Evolutionary conservation across 108 stramenopile genomes (phyloP), one percentile per base, ranked within the genome.

Genomic region (Fragilaria radians): DNA sequence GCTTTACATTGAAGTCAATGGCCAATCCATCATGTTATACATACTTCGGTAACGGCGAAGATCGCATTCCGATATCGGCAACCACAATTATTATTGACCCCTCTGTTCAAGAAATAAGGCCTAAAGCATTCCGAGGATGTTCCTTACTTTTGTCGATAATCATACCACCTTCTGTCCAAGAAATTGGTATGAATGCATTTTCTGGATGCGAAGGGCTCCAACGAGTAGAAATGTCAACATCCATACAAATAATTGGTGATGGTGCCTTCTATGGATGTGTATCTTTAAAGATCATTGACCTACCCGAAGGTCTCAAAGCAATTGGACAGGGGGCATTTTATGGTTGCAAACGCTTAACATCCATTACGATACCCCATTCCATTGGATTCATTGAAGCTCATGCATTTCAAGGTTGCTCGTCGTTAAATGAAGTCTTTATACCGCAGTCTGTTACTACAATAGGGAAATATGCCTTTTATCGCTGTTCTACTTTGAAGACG

Each of bases 291-390:
- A 18, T 18, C 2, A 23, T 52, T 4, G 5, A 52, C 18, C 24
- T 52, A 18, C 52, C 52, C 18, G 22, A 22, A 52, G 24, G 25
- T 4, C 18, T 52, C 18, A 52, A 23, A 27, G 24, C 52, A 2
- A 52, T 52, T 26, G 52, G 52, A 52, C 18, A 22, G 24, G 5
- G 3, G 2, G 52, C 52, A 27, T 52, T 52, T 52, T 27, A 3
- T 4, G 25, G 27, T 27, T 52, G 52, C 26, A 52, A 22, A 52
- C 18, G 25, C 27, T 26, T 52, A 2, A 17, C 24, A 27, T 27
- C 22, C 22, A 4, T 52, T 26, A 4, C 1, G 3, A 52, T 52
- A 27, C 52, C 52, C 18, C 18, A 23, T 26, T 23, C 52, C 18
- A 52, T 52, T 2, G 27, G 25, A 1, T 52, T 2, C 2, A 52